phyloP scores from a whole-genome alignment of 768 basidiomycete species.

The Phanerodontia chrysosporium region DNA sequence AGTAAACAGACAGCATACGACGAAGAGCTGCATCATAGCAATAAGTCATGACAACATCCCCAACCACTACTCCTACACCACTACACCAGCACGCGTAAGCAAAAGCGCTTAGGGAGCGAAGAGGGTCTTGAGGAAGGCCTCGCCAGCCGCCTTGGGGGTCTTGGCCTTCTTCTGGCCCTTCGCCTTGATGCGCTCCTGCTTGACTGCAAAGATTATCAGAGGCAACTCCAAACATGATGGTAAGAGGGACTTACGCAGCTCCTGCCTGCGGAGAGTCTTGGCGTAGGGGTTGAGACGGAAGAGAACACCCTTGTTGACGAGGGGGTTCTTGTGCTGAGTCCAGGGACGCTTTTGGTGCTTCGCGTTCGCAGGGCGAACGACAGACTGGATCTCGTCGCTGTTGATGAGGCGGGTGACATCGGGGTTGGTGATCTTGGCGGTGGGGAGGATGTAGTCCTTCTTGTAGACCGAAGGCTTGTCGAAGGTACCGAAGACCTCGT shows the following conservation, averaged over 20 bases:
- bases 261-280: constrained; percentile 86
- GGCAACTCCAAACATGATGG: neutral
- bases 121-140: constrained; percentile 80
- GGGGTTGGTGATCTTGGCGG: constrained; percentile 94
- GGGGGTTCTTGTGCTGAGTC: constrained; percentile 99
- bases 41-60: neutral
- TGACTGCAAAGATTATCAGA: constrained; percentile 45
- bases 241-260: constrained; percentile 61
- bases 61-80: constrained; percentile 8
- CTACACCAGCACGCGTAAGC: neutral
- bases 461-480: constrained; percentile 83
- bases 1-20: constrained; percentile 9
- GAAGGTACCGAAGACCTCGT: constrained; percentile 93
- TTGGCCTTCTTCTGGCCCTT: constrained; percentile 66
- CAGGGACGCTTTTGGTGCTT: constrained; percentile 89
- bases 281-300: constrained; percentile 99
- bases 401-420: constrained; percentile 98
- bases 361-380: constrained; percentile 85
- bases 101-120: constrained; percentile 66
- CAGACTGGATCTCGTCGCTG: constrained; percentile 96
- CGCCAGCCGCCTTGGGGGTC: constrained; percentile 59
- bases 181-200: constrained; percentile 67
- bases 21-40: neutral
- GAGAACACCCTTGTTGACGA: constrained; percentile 88
- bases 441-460: constrained; percentile 91